Evolutionary conservation across 2,329 filamentous ascomycete species (phyloP).

Genomic region (Fusarium tjaetaba): DNA sequence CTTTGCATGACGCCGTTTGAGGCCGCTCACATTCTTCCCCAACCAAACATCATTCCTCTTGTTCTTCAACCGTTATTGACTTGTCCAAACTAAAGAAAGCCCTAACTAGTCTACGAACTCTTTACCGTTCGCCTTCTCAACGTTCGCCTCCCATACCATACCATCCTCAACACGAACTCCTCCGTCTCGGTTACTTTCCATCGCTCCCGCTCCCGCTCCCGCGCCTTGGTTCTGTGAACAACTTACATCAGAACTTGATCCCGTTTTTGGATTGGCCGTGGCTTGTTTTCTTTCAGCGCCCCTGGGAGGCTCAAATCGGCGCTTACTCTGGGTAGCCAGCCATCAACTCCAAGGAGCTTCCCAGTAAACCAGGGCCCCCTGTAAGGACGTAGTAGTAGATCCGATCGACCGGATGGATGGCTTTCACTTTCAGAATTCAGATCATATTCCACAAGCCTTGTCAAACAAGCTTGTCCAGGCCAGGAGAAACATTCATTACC

Average conservation of each 20-base stretch:
- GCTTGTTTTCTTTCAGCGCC: conserved; percentile 12
- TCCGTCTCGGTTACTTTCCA: conserved; percentile 9
- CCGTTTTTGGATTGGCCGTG: conserved; percentile 9
- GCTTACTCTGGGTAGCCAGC: conserved; percentile 36
- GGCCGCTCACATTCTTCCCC: conserved; percentile 23
- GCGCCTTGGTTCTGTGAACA: background rate
- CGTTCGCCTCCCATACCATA: conserved; percentile 27
- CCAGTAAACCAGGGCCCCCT: conserved; percentile 27
- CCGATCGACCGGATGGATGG: conserved; percentile 38
- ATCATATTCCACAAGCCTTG: conserved; percentile 21
- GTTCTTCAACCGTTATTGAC: background rate
- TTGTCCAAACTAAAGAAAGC: background rate
- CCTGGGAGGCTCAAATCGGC: conserved; percentile 37
- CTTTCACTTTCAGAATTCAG: conserved; percentile 28
- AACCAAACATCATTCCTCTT: background rate
- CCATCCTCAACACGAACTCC: conserved; percentile 12
- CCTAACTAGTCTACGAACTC: background rate
- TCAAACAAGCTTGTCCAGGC: background rate
- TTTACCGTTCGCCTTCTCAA: conserved; percentile 29
- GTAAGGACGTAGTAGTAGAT: conserved; percentile 28
- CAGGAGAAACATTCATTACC: background rate
- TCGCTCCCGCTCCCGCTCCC: conserved; percentile 27
- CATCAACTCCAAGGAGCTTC: conserved; percentile 22
- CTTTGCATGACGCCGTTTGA: conserved; percentile 36
- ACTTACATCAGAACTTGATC: background rate